phyloP scores from a whole-genome alignment of 805 yeast species.

The Candida sithepensis region DNA sequence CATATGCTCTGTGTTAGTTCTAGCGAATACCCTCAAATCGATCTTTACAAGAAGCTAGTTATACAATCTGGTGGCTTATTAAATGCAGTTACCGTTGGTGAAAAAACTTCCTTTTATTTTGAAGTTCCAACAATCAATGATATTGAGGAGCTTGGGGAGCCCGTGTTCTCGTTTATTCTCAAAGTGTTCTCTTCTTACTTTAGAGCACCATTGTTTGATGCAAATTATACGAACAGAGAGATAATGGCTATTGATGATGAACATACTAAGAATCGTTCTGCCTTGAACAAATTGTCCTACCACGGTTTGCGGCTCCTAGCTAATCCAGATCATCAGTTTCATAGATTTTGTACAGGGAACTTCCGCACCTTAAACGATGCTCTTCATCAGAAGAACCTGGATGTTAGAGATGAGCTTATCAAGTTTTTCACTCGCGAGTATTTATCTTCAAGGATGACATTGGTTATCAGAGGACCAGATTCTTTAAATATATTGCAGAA shows the following conservation, averaged over 20 bases:
- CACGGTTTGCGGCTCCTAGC: conserved; percentile 58
- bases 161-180: conserved; percentile 43
- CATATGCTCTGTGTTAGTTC: conserved; percentile 64
- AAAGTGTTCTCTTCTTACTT: conserved; percentile 51
- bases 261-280: conserved; percentile 50
- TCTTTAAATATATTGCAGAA: conserved; percentile 56
- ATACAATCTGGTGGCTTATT: conserved; percentile 49
- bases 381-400: conserved; percentile 31
- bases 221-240: conserved; percentile 43
- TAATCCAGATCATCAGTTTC: conserved; percentile 47
- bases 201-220: conserved; percentile 46
- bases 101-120: conserved; percentile 60
- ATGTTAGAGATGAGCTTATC: conserved; percentile 34
- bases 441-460: conserved; percentile 45
- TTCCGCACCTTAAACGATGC: conserved; percentile 41
- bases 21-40: conserved; percentile 47
- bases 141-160: conserved; percentile 10
- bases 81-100: conserved; percentile 71
- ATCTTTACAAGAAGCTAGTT: conserved; percentile 41
- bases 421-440: conserved; percentile 42
- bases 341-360: conserved; percentile 65
- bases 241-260: conserved; percentile 63
- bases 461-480: conserved; percentile 65
- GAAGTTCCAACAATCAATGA: conserved; percentile 46
- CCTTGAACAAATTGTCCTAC: conserved; percentile 44